Evolutionary conservation across 2,329 filamentous ascomycete genomes (phyloP), one percentile per base, ranked within the genome.

Genomic region (Colletotrichum camelliae): DNA sequence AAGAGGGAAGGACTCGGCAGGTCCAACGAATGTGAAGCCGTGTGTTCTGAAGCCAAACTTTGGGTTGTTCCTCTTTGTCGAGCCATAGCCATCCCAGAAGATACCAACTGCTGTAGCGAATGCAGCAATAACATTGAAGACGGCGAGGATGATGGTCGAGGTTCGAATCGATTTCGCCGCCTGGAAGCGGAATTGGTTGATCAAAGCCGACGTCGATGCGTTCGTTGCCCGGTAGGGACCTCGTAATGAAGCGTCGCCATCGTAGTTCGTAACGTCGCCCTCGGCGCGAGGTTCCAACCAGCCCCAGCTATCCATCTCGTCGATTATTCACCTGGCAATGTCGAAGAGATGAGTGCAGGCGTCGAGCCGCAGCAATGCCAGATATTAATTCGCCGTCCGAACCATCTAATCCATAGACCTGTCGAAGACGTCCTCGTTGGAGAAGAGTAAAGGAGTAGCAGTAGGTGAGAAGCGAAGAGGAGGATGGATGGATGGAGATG

Each of bases 61-160:
- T 75, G 84, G 81, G 67, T 87, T 80, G 72, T 82, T 85, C 79
- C 84, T 85, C 82, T 84, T 88, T 24, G 85, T 82, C 70, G 81
- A 84, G 71, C 84, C 84, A 80, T 90, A 92, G 78, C 87, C 88
- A 77, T 92, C 89, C 81, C 89, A 89, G 55, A 91, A 81, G 68
- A 93, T 92, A 31, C 90, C 90, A 31, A 86, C 78, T 12, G 89
- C 89, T 8, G 91, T 91, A 21, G 87, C 86, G 72, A 91, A 87
- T 6, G 91, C 91, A 21, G 89, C 89, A 68, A 92, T 81, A 27
- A 90, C 87, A 81, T 93, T 93, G 84, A 93, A 92, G 71, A 86
- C 84, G 43, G 91, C 89, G 70, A 93, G 86, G 75, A 93, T 91
- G 72, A 93, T 89, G 58, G 90, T 91, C 29, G 91, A 92, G 21